Evolutionary conservation across 768 basidiomycete genomes (phyloP).

Genomic region (Macrolepiota dolichaula): DNA sequence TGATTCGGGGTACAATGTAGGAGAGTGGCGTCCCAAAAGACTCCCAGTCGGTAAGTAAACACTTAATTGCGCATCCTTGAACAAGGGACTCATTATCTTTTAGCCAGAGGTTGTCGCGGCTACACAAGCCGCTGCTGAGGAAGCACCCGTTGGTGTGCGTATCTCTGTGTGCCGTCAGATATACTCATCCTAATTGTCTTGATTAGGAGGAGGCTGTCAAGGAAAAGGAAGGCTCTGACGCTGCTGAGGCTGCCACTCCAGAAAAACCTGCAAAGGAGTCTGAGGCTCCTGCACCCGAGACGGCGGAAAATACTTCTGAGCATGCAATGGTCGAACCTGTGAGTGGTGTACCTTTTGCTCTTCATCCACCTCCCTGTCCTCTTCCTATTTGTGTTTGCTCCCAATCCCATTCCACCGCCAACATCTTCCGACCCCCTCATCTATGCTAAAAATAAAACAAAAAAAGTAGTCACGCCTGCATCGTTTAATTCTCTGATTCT

Average conservation of each 20-base stretch:
- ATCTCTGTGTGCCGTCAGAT: background rate
- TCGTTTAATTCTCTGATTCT: too few relatives aligned
- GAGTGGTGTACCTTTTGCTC: background rate
- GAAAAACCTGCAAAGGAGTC: background rate
- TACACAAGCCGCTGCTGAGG: background rate
- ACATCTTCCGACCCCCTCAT: too few relatives aligned
- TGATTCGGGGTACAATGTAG: slow-evolving; percentile 14
- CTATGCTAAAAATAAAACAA: too few relatives aligned
- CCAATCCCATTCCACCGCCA: too few relatives aligned
- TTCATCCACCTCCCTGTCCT: too few relatives aligned
- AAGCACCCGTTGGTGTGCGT: slow-evolving; percentile 2
- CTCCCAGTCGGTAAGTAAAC: slow-evolving; percentile 21
- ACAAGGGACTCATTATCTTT: background rate
- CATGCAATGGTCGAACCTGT: background rate
- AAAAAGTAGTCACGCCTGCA: too few relatives aligned
- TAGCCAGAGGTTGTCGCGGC: background rate
- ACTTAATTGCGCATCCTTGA: too few relatives aligned
- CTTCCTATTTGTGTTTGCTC: too few relatives aligned
- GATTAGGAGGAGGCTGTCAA: background rate
- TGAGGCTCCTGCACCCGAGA: background rate
- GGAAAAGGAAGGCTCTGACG: background rate
- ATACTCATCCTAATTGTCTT: background rate
- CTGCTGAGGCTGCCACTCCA: background rate
- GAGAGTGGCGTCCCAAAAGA: slow-evolving; percentile 25
- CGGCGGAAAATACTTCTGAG: background rate